phyloP scores from a whole-genome alignment of 441 rosid genomes.

The Codiaeum variegatum region DNA sequence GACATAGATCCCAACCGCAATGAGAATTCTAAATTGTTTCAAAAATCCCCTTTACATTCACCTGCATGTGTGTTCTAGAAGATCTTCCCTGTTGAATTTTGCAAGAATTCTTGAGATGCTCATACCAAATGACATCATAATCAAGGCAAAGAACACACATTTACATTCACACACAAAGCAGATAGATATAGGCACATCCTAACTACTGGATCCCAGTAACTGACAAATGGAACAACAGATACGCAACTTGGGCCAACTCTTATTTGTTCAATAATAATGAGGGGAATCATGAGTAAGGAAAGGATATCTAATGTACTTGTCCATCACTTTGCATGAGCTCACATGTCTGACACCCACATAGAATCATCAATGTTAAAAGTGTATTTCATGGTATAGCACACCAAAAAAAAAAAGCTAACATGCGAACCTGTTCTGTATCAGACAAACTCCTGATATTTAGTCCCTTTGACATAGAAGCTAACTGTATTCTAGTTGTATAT shows the following conservation, averaged over 20 bases:
- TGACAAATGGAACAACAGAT: too few relatives aligned
- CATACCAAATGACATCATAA: too few relatives aligned
- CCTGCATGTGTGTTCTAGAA: background rate
- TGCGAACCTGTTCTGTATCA: constrained; percentile 70
- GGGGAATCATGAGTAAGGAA: background rate
- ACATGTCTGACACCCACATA: background rate
- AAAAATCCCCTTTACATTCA: background rate
- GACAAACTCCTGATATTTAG: constrained; percentile 77
- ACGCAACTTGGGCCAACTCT: too few relatives aligned
- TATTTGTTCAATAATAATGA: background rate
- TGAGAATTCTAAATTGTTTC: background rate
- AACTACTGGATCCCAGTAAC: too few relatives aligned
- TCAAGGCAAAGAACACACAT: too few relatives aligned
- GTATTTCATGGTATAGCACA: constrained; percentile 2
- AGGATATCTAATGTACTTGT: background rate
- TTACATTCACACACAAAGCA: too few relatives aligned
- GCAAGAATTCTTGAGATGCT: background rate
- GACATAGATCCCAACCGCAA: too few relatives aligned
- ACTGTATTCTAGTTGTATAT: constrained; percentile 78
- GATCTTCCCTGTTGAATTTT: too few relatives aligned
- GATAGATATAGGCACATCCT: too few relatives aligned
- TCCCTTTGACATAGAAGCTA: constrained; percentile 88
- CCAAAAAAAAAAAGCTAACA: constrained; percentile 11
- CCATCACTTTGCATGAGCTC: background rate
- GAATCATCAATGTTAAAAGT: background rate